These are phyloP conservation scores for Colletotrichum tamarilloi DNA, from an alignment of 2,329 filamentous ascomycete genomes.

Conservation along the genomic window DNA sequence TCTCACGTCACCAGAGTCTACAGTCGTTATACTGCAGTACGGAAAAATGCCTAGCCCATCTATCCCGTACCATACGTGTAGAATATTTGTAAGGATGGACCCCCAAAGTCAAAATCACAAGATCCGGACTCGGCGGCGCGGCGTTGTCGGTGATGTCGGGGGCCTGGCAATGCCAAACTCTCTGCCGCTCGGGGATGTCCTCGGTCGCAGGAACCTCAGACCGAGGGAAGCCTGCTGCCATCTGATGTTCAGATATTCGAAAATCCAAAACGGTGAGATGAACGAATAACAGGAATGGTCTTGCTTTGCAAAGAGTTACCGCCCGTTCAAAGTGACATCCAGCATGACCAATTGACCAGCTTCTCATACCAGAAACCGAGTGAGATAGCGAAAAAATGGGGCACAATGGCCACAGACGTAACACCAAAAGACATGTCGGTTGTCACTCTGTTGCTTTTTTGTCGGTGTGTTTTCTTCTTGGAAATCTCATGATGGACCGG, in stretches of 20 bases:
- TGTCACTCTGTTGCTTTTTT: constrained; percentile 19
- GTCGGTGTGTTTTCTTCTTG: neutral
- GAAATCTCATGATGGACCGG: constrained; percentile 18
- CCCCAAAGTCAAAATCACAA: constrained; percentile 10
- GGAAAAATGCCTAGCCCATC: neutral
- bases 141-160: neutral
- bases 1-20: neutral
- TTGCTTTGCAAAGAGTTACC: neutral
- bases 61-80: constrained; percentile 11
- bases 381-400: neutral
- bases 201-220: neutral
- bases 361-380: neutral
- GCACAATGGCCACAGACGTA: neutral
- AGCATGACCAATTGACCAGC: constrained; percentile 15
- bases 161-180: neutral
- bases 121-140: neutral
- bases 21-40: neutral
- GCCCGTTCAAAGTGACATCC: constrained; percentile 9
- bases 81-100: constrained; percentile 24
- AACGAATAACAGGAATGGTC: neutral
- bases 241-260: neutral
- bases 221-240: neutral
- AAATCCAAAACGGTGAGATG: neutral
- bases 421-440: neutral
- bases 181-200: neutral